Base-by-base conservation (phyloP, 2,329 filamentous ascomycete genomes). In the Alternaria metachromatica region DNA sequence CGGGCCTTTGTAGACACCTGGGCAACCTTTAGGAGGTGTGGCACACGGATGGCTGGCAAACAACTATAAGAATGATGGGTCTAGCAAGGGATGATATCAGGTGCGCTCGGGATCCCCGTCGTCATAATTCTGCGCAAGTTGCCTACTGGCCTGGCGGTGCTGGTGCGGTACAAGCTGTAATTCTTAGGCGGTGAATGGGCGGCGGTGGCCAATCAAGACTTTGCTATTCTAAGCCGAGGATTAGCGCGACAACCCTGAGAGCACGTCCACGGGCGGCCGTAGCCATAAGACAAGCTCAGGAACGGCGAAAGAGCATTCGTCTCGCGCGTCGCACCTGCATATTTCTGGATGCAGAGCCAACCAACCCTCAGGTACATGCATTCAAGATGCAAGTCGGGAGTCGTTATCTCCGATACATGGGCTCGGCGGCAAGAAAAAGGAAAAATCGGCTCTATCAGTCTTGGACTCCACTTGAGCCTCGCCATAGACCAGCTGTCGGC, bases 181-280 rank as follows among this genome's bases (percentile, higher is more conserved):
- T 63, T 62, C 57, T 56, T 55, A 65, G 62, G 68, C 68, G 68
- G 68, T 70, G 68, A 70, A 70, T 61, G 64, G 56, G 51, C 41
- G 45, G n/a, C 10, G 25, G 56, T 44, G 60, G 70, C 71, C 72
- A 74, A 74, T 74, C 58, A 61, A 20, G 30, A 13, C 30, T 23
- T 41, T 61, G 63, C 60, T 64, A 74, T 72, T 72, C 59, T 74
- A 72, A 74, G 69, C 72, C 44, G 45, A 45, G 53, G 49, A 44
- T 62, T 72, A 68, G 69, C 69, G 65, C 57, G 15, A 41, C 37
- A 33, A 51, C 49, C 55, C 62, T 51, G 44, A 54, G 26, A 63
- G 62, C 56, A 62, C 54, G 61, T 60, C 54, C 63, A 58, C 51
- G 56, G 56, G 33, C 62, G 51, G 60, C 46, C 45, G 53, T 25